Evolutionary conservation across 345 rosid genomes (phyloP), one percentile per base, ranked within the genome.

Genomic region (Acer saccharum): DNA sequence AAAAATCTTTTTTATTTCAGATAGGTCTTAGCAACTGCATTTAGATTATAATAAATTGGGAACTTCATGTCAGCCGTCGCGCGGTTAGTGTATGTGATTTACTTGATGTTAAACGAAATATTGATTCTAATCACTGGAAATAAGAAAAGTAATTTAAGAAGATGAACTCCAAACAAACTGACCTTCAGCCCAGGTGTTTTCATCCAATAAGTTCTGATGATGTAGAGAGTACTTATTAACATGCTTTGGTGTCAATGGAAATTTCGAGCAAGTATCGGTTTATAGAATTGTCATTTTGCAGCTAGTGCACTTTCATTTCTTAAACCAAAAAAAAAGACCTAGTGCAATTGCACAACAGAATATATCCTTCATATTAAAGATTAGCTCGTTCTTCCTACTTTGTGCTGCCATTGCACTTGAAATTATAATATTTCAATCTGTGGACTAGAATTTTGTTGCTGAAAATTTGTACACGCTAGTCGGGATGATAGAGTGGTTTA

Each of bases 391-490:
- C 46, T 48, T 48, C 29, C 17, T 21, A 27, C 61, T 48, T n/a
- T 25, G 14, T 18, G 25, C 35, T 46, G 32, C 29, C 12, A 43
- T 27, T 7, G n/a, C 32, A 14, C 70, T 11, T 48, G 58, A 27
- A 41, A 14, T 23, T 10, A 18, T 17, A 50, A 2, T 20, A 23
- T 10, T 65, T 74, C 10, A 64, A 46, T 16, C 65, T 21, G 23
- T 23, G 61, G 39, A 61, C 41, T 41, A 73, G 68, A 61, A 73
- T 73, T 43, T 61, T 50, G 46, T 14, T 57, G 23, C 68, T 61
- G 41, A 60, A 46, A 46, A 1, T 46, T 9, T 46, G 50, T 46
- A 46, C 13, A 46, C 10, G 0, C 10, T 10, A 46, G 13, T 46
- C 2, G 50, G 50, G 50, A 10, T 2, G 12, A 46, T 46, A 46